Percentiles rank a stretch among this genome's conserved stretches.
Evolutionary conservation across 768 basidiomycete species (phyloP).

Genomic region (Suillus spraguei): DNA sequence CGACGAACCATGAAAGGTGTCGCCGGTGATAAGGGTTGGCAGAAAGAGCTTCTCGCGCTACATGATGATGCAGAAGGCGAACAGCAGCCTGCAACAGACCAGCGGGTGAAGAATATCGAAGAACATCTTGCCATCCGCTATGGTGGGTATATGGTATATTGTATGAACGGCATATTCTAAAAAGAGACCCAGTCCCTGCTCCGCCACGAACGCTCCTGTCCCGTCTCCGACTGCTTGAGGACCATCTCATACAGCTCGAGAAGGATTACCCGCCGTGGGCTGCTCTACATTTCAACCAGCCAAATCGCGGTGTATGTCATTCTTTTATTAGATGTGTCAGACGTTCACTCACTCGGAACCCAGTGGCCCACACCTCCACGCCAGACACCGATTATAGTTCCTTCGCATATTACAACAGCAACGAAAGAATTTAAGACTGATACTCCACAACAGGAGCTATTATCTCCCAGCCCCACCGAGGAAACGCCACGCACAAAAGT

Average conservation of each 20-base stretch:
- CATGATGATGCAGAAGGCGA: conserved; percentile 39
- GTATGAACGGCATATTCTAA: conserved; percentile 9
- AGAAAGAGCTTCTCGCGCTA: conserved; percentile 17
- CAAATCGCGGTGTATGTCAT: conserved; percentile 69
- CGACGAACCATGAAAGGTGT: conserved; percentile 53
- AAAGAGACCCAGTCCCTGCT: conserved; percentile 57
- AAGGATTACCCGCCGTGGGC: conserved; percentile 89
- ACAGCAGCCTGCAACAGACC: conserved; percentile 61
- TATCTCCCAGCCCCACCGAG: conserved; percentile 14
- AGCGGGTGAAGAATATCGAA: conserved; percentile 69
- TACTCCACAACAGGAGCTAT: conserved; percentile 18
- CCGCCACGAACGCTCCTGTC: conserved; percentile 64
- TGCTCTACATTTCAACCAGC: conserved; percentile 86
- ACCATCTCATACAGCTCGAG: conserved; percentile 75
- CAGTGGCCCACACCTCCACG: conserved; percentile 88
- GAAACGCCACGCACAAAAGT: conserved; percentile 23
- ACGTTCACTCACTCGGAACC: conserved; percentile 5
- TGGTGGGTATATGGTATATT: conserved; percentile 44
- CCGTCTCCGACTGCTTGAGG: conserved; percentile 72
- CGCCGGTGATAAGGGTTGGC: conserved; percentile 15
- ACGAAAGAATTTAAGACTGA: conserved; percentile 16
- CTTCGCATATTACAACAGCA: conserved; percentile 55
- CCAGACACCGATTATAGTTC: conserved; percentile 76
- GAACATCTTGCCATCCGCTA: conserved; percentile 73
- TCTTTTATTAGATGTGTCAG: not conserved